Conservation (phyloP, 2,329 filamentous ascomycete genomes). For the Plenodomus tracheiphilus region DNA sequence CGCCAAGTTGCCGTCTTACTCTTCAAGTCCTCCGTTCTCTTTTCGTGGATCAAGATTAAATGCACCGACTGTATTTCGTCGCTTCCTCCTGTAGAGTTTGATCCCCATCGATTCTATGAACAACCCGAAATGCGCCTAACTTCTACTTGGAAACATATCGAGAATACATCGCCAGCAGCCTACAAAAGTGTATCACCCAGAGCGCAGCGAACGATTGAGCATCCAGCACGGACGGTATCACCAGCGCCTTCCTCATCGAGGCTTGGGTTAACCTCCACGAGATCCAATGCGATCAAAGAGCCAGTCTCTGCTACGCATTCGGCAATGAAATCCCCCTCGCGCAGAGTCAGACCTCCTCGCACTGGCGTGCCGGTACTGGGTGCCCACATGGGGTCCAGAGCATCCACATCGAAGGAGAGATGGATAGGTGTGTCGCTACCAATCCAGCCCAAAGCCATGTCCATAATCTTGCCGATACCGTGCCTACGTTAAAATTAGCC, state of each 20-base stretch:
- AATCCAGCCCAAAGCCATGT: slow-evolving; percentile 97
- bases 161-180: neutral
- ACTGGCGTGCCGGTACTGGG: slow-evolving; percentile 96
- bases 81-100: neutral
- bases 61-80: neutral
- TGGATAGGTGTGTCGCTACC: slow-evolving; percentile 95
- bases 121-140: too few species aligned
- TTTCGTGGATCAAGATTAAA: neutral
- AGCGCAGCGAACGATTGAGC: slow-evolving; percentile 87
- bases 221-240: slow-evolving; percentile 88
- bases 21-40: neutral
- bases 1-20: neutral
- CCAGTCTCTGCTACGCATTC: slow-evolving; percentile 64
- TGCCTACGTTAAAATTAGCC: slow-evolving; percentile 56
- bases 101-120: neutral
- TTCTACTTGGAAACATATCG: neutral
- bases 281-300: slow-evolving; percentile 59
- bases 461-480: slow-evolving; percentile 93
- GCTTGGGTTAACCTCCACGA: slow-evolving; percentile 59
- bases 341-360: slow-evolving; percentile 85
- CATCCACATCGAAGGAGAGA: slow-evolving; percentile 95
- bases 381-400: slow-evolving; percentile 93
- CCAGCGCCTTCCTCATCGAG: slow-evolving; percentile 63
- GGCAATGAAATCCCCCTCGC: slow-evolving; percentile 96
- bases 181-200: slow-evolving; percentile 88